phyloP scores from a whole-genome alignment of 2,329 filamentous ascomycete species.

The Aspergillus awamori region DNA sequence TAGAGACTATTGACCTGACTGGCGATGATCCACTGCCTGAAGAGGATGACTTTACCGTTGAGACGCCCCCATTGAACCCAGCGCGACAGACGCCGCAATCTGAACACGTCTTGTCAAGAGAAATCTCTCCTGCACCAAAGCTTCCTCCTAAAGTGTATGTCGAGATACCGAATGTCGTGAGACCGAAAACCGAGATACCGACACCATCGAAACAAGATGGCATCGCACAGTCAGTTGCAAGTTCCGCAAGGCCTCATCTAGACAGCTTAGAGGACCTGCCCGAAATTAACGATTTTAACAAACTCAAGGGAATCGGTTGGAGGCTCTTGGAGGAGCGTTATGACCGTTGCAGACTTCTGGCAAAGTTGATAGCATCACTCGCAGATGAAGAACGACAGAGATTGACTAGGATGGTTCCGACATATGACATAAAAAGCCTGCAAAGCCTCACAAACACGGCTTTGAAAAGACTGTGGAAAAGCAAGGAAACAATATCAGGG shows the following conservation, averaged over 20 bases:
- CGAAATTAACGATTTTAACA: constrained; percentile 28
- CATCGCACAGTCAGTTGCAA: neutral
- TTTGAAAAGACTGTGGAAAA: constrained; percentile 19
- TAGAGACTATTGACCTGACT: constrained; percentile 41
- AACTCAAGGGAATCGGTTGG: constrained; percentile 39
- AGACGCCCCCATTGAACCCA: constrained; percentile 42
- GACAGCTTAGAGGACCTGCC: constrained; percentile 13
- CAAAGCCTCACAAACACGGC: constrained; percentile 18
- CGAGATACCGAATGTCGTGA: constrained; percentile 2
- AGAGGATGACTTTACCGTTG: constrained; percentile 30
- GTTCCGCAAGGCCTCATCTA: neutral
- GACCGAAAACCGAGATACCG: too few species aligned
- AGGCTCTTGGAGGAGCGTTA: constrained; percentile 36
- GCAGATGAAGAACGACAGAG: constrained; percentile 23
- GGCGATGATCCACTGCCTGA: constrained; percentile 22
- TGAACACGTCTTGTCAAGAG: constrained; percentile 10
- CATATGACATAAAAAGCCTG: constrained; percentile 18
- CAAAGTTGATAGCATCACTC: constrained; percentile 31
- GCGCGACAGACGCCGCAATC: constrained; percentile 14
- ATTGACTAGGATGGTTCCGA: constrained; percentile 18
- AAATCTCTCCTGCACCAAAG: constrained; percentile 21
- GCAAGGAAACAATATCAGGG: constrained; percentile 9
- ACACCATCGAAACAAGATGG: constrained; percentile 7
- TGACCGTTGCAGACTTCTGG: constrained; percentile 43
- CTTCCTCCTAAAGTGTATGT: constrained; percentile 12